A percentile compares a stretch with the other conserved stretches of the same genome.
Conservation (phyloP, 192 early-diverging fungal genomes). For the Phycomyces blakesleeanus region DNA sequence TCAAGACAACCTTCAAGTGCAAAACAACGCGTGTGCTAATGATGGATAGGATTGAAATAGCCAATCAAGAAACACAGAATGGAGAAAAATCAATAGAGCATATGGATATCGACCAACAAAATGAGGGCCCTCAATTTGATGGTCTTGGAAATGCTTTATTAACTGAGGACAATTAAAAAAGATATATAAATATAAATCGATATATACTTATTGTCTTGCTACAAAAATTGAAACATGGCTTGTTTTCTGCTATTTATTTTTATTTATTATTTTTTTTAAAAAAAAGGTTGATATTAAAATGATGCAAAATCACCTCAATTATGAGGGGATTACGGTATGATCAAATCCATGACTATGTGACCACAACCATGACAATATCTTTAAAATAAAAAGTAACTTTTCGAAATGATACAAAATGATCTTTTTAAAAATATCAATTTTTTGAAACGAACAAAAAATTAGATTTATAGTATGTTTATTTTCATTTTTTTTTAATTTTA, state of each 20-base stretch:
- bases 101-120: neutral
- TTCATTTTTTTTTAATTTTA: slow-evolving; percentile 17
- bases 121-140: neutral
- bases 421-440: no score
- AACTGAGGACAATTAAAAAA: neutral
- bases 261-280: neutral
- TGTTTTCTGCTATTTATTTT: neutral
- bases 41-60: neutral
- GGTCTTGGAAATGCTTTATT: neutral
- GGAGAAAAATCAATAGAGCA: neutral
- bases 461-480: neutral
- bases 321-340: no score
- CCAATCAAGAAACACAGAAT: neutral
- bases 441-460: no score
- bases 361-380: no score
- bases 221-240: neutral
- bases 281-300: no score
- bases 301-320: no score
- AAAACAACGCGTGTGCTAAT: neutral
- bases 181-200: neutral
- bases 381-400: no score
- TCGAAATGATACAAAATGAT: no score
- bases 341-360: no score
- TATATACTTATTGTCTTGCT: no score
- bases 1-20: neutral